Conservation (phyloP, 306 rosid species). For the Crataegus laevigata region DNA sequence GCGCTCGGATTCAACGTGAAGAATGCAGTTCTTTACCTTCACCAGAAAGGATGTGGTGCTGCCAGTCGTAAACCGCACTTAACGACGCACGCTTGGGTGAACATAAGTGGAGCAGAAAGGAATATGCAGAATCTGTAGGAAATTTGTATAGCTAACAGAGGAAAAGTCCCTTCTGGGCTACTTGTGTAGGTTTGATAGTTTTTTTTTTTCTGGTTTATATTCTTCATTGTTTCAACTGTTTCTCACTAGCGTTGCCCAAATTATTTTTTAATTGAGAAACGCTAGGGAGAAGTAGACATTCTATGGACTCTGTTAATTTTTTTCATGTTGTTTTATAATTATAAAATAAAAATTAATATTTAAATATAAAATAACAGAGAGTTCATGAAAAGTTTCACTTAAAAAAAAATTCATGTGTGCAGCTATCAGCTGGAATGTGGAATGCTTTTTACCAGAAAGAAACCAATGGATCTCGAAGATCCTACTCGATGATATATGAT, state of each 20-base stretch:
- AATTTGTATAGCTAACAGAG: neutral
- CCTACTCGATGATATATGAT: neutral
- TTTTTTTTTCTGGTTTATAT: neutral
- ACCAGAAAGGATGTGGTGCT: constrained; percentile 44
- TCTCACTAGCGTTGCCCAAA: constrained; percentile 29
- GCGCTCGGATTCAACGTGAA: constrained; percentile 66
- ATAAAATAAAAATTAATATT: no score
- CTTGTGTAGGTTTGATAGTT: neutral
- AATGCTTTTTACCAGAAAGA: neutral
- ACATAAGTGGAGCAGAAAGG: neutral
- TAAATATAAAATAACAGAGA: no score
- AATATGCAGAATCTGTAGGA: neutral
- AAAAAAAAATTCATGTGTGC: no score
- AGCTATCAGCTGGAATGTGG: no score
- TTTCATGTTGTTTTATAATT: accelerated
- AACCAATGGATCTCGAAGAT: neutral
- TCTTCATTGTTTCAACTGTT: neutral
- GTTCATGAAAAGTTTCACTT: no score
- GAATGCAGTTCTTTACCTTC: constrained; percentile 59
- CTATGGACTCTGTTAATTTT: no score
- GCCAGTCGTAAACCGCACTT: constrained; percentile 9
- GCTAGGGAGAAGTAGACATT: no score
- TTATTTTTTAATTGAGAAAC: no score
- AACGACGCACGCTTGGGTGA: neutral
- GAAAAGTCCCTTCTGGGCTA: neutral